Conservation (phyloP, 2,329 filamentous ascomycete species). For the Exophiala mesophila region DNA sequence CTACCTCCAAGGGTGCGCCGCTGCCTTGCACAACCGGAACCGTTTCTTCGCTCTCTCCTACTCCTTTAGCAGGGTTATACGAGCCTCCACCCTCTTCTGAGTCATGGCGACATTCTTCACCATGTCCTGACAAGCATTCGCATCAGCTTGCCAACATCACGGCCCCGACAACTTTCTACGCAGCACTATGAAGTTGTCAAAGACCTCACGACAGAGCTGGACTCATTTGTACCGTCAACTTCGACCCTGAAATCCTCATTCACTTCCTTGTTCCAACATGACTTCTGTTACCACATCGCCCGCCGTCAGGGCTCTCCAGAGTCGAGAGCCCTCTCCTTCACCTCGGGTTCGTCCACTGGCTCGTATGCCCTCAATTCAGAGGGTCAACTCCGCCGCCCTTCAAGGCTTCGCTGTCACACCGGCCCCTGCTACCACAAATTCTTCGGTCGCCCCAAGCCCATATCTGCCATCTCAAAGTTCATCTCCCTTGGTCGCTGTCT, state of each 20-base stretch:
- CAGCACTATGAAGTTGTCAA: slow-evolving; percentile 21
- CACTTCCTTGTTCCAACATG: slow-evolving; percentile 7
- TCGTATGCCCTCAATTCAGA: slow-evolving; percentile 21
- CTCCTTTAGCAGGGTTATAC: slow-evolving; percentile 18
- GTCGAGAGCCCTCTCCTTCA: slow-evolving; percentile 18
- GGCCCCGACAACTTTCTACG: slow-evolving; percentile 6
- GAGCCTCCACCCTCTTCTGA: slow-evolving; percentile 11
- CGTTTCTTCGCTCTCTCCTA: slow-evolving; percentile 12
- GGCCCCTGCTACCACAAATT: slow-evolving; percentile 22
- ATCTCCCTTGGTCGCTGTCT: slow-evolving; percentile 22
- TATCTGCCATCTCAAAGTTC: slow-evolving; percentile 24
- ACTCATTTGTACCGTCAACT: slow-evolving; percentile 17
- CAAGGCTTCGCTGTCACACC: slow-evolving; percentile 16
- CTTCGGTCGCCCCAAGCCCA: slow-evolving; percentile 24
- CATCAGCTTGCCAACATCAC: neutral
- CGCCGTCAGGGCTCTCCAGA: slow-evolving; percentile 13
- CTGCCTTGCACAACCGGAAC: slow-evolving; percentile 15
- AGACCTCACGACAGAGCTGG: slow-evolving; percentile 22
- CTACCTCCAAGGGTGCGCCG: slow-evolving; percentile 4
- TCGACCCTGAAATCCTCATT: slow-evolving; percentile 6
- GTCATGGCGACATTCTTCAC: slow-evolving; percentile 9
- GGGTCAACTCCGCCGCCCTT: slow-evolving; percentile 17
- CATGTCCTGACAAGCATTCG: slow-evolving; percentile 3
- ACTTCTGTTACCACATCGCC: slow-evolving; percentile 16
- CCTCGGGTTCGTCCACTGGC: slow-evolving; percentile 16